Evolutionary conservation across 2,329 filamentous ascomycete species (phyloP), one percentile per base, ranked within the genome.

Genomic region (Neofusicoccum kwambonambiense): DNA sequence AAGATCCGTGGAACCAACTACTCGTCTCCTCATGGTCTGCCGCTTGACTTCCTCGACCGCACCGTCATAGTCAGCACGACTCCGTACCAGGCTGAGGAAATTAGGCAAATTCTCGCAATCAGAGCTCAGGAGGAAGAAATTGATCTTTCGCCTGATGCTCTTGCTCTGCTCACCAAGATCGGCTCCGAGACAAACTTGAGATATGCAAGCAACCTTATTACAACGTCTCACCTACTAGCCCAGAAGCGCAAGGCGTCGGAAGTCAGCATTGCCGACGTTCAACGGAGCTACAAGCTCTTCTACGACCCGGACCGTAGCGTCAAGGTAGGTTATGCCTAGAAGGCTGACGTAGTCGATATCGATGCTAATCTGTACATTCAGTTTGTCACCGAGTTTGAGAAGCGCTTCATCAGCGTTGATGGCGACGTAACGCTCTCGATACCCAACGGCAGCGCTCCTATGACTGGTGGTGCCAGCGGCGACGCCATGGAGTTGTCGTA

Each of bases 121-220:
- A 89, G 95, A 66, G 95, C 95, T 9, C 90, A 94, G 75, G 95
- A 99, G 78, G 95, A 99, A 76, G 95, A 99, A 76, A 89, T 99
- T 56, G 95, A 99, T 68, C 81, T 97, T 39, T 91, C 91, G 0
- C 85, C 93, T 5, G 93, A 98, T 75, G 94, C 95, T 0, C 85
- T 99, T 12, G 93, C 93, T 1, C 86, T 99, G 13, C 86, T 99
- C 42, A 96, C 95, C 67, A 98, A 98, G 83, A 96, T 98, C 72
- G 95, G 93, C 35, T 87, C 93, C 73, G 95, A 99, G 78, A 89
- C 93, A 1, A 94, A 94, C 27, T 84, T 99, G 58, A 86, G 95
- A 70, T 99, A 99, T 76, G 94, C 93, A n/a, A 96, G 92, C 81
- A 97, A 99, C 76, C 88, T 99, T 64, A 97, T 99, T 79, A 96